Base-by-base conservation (phyloP, 1,139 yeast species). In the Kurtzmaniella quercitrusa region DNA sequence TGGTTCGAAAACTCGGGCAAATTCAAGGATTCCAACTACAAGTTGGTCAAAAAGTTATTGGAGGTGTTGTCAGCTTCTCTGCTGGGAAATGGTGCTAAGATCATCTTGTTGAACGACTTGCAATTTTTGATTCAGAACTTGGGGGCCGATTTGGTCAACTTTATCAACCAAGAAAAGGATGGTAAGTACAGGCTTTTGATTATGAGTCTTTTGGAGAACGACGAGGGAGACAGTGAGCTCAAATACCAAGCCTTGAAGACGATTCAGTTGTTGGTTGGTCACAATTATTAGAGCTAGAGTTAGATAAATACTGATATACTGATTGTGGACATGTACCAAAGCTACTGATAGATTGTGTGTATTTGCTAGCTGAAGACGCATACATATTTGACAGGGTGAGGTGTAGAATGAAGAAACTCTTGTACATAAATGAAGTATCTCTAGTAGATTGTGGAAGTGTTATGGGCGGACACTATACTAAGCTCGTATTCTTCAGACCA, bases 161-260 rank as follows among this genome's bases (percentile, higher is more conserved):
- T 90, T 53, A 77, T 93, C 53, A 81, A 81, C 55, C 71, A 81
- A 79, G 95, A 46, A 82, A 63, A 62, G 41, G 57, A 57, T 41
- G 73, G 73, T 23, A 58, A 89, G 46, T 68, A 72, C 56, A 73
- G 93, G 71, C 70, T 85, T 21, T 79, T 82, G 63, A 78, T 94
- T 49, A 91, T 94, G 98, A 78, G 79, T 49, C 74, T 90, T 52
- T 83, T 93, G 79, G 88, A 83, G 54, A 83, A 65, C 48, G 66
- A 60, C 46, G 59, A 83, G 46, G 79, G 84, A 37, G 94, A 90
- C 62, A 77, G 91, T 36, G 95, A 89, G 57, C 91, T 93, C 54
- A 88, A 93, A 62, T 93, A 85, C 62, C 96, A 93, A 69, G 98
- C 98, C 1, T 78, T 93, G 59, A 88, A 87, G 63, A 90, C 98